A percentile compares a stretch with the other conserved stretches of the same genome.
phyloP scores from a whole-genome alignment of 371 early-diverging fungal species.

The Mortierella sp. region DNA sequence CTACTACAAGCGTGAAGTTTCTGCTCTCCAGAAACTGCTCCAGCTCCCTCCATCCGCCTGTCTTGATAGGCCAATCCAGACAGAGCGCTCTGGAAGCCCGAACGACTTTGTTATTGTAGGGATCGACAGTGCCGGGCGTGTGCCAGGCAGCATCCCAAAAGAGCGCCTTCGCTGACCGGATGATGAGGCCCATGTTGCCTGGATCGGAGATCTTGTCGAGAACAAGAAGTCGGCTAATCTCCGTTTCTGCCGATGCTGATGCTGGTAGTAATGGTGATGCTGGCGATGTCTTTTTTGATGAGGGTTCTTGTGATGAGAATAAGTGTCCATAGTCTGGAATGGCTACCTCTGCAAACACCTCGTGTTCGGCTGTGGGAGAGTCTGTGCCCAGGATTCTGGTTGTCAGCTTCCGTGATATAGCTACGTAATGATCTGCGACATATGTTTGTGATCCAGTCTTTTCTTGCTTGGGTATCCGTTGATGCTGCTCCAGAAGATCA shows the following conservation, averaged over 20 bases:
- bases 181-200: conserved; percentile 64
- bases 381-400: conserved; percentile 41
- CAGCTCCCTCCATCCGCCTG: conserved; percentile 40
- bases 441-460: neutral
- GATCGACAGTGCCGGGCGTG: conserved; percentile 63
- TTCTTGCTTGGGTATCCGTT: neutral
- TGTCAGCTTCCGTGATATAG: conserved; percentile 25
- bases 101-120: conserved; percentile 65
- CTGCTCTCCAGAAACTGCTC: conserved; percentile 45
- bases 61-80: conserved; percentile 57
- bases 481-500: neutral
- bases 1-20: conserved; percentile 63
- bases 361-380: conserved; percentile 34
- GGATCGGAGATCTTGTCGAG: conserved; percentile 68
- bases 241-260: no score
- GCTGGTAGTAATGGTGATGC: no score
- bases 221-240: conserved; percentile 54
- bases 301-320: conserved; percentile 16
- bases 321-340: conserved; percentile 20
- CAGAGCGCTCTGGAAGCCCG: conserved; percentile 62
- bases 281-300: no score
- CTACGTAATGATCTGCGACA: conserved; percentile 36
- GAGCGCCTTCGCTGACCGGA: conserved; percentile 65
- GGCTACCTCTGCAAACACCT: conserved; percentile 48
- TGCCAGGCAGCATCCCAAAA: conserved; percentile 64